Conservation (phyloP, 139 green algal genomes). For the Tetraselmis chui region DNA sequence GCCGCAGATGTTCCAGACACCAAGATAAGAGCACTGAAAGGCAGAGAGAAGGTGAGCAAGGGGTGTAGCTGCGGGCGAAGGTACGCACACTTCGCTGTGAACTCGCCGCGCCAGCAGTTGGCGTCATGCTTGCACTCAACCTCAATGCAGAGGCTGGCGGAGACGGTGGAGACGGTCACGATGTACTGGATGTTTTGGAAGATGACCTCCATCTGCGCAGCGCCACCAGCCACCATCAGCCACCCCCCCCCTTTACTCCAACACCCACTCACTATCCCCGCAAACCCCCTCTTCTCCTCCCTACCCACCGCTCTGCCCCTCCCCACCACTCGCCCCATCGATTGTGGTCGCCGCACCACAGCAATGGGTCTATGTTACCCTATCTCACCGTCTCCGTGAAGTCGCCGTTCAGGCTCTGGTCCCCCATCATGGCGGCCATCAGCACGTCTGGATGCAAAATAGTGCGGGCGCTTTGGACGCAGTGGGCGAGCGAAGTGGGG, state of each 20-base stretch:
- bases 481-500: no score
- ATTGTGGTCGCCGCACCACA: no score
- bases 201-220: constrained; percentile 11
- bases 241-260: background rate
- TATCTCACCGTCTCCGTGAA: background rate
- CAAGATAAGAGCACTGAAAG: background rate
- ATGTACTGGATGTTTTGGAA: constrained; percentile 18
- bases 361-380: no score
- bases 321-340: no score
- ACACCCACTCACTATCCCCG: no score
- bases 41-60: background rate
- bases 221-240: background rate
- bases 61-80: background rate
- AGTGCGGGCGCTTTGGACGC: no score
- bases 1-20: background rate
- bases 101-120: constrained; percentile 59
- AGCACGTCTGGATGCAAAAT: no score
- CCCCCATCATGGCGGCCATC: no score
- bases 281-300: no score
- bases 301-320: no score
- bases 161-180: constrained; percentile 7
- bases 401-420: background rate
- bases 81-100: constrained; percentile 50
- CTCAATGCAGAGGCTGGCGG: constrained; percentile 51
- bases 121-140: constrained; percentile 56